Base-by-base conservation (phyloP, 768 basidiomycete genomes). In the Suillus plorans region DNA sequence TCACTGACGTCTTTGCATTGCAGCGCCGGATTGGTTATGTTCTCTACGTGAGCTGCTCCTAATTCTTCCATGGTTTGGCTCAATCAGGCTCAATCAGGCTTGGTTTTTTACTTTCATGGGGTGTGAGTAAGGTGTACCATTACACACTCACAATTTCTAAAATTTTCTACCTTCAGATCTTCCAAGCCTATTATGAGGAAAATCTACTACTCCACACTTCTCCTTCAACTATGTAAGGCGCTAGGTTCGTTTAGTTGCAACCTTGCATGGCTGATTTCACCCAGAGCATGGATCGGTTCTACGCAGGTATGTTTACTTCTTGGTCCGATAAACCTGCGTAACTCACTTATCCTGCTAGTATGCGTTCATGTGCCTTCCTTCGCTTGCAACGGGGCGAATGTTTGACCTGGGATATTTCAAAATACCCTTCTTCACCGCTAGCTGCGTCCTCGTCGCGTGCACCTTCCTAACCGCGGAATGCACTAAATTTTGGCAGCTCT, bases 271-370 rank as follows among this genome's bases (percentile, higher is more conserved):
- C 13, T 25, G n/a, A 25, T 22, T 3, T 28, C 31, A 58, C 20
- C 31, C 66, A 91, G 90, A 56, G 85, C 90, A 53, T 93, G 90
- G 91, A 92, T 93, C 42, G 91, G 91, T 7, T 92, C 91, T 1
- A 77, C 89, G 20, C 90, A 91, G 78, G 90, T 85, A 47, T 8
- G 70, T 65, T 34, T 65, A 31, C 8, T 20, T 59, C 44, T 13
- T 1, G 53, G 49, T 49, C 55, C 44, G 28, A 44, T 47, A 44
- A 62, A 39, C 59, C 37, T 50, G 22, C 14, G 57, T 25, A 13
- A 22, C 36, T 50, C n/a, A 59, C 10, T 7, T 34, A 18, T 12
- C 55, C n/a, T 39, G 1, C 8, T 20, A 91, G 88, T 89, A 88
- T 68, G 80, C 88, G 13, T 79, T 90, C 0, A 76, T 85, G 7